Conservation (phyloP, 1,139 yeast genomes). For the Taphrina confusa region DNA sequence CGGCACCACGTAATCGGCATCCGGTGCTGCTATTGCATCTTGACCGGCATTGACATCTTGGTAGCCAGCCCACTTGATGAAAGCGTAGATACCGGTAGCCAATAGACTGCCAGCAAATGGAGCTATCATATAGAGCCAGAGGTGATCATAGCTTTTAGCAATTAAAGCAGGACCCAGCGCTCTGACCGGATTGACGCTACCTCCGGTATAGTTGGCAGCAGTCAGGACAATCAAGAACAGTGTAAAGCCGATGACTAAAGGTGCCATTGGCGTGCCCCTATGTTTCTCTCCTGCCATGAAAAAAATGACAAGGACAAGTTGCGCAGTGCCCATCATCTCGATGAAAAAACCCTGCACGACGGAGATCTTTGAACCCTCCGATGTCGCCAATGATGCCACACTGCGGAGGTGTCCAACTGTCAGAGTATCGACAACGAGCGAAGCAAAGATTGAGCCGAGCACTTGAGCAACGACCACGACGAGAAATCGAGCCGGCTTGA, state of each 20-base stretch:
- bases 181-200: conserved; percentile 82
- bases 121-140: conserved; percentile 75
- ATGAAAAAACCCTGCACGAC: conserved; percentile 69
- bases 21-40: conserved; percentile 20
- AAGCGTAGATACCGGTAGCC: conserved; percentile 25
- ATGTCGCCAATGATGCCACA: conserved; percentile 2
- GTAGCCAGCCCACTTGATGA: conserved; percentile 31
- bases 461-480: conserved; percentile 68
- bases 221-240: conserved; percentile 73
- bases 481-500: conserved; percentile 70
- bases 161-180: conserved; percentile 83
- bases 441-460: conserved; percentile 88
- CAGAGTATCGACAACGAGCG: conserved; percentile 57
- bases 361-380: conserved; percentile 37
- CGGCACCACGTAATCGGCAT: conserved; percentile 29
- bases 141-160: conserved; percentile 65
- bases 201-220: conserved; percentile 27
- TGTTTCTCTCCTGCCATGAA: conserved; percentile 84
- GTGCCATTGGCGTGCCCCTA: conserved; percentile 27
- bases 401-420: conserved; percentile 21
- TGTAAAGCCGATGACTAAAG: conserved; percentile 56
- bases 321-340: conserved; percentile 75
- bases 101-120: conserved; percentile 37
- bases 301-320: conserved; percentile 73
- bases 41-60: conserved; percentile 25